These are phyloP conservation scores for Basidiobolus meristosporus DNA, from an alignment of 371 early-diverging fungal genomes.

Conservation along the genomic window DNA sequence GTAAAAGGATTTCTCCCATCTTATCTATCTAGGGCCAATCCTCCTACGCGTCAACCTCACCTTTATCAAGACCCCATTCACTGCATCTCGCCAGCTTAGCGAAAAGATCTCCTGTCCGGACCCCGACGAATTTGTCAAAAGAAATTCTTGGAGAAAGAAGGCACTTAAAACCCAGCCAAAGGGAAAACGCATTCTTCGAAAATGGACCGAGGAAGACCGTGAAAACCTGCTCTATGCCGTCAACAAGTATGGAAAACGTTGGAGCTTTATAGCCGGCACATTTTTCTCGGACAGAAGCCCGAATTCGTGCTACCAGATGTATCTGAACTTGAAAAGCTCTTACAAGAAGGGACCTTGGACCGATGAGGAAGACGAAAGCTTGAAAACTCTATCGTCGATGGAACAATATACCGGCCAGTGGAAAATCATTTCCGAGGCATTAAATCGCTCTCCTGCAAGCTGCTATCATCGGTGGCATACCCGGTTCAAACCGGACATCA, in stretches of 20 bases:
- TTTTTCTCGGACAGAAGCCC: too few species aligned
- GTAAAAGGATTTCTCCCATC: too few species aligned
- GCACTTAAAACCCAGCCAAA: too few species aligned
- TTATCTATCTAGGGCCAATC: too few species aligned
- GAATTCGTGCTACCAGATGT: too few species aligned
- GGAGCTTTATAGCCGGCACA: conserved; percentile 27
- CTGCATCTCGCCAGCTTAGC: too few species aligned
- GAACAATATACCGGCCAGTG: conserved; percentile 26
- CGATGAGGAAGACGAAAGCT: conserved; percentile 4
- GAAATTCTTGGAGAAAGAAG: too few species aligned
- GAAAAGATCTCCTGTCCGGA: too few species aligned
- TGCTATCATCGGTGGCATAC: conserved; percentile 43
- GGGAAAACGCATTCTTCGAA: too few species aligned
- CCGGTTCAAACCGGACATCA: conserved; percentile 17
- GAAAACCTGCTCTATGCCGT: conserved; percentile 17
- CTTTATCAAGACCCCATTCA: too few species aligned
- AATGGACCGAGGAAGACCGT: conserved; percentile 25
- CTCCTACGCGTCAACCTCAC: too few species aligned
- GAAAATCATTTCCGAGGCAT: conserved; percentile 34
- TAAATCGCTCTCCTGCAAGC: conserved; percentile 42
- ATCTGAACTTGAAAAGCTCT: neutral
- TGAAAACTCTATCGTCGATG: conserved; percentile 5
- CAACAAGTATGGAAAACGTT: conserved; percentile 3
- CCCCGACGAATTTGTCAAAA: too few species aligned
- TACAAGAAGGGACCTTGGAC: conserved; percentile 2